A percentile compares a stretch with the other conserved stretches of the same genome.
These are phyloP conservation scores for Mucor velutinosus DNA, from an alignment of 371 early-diverging fungal genomes.

Conservation along the genomic window DNA sequence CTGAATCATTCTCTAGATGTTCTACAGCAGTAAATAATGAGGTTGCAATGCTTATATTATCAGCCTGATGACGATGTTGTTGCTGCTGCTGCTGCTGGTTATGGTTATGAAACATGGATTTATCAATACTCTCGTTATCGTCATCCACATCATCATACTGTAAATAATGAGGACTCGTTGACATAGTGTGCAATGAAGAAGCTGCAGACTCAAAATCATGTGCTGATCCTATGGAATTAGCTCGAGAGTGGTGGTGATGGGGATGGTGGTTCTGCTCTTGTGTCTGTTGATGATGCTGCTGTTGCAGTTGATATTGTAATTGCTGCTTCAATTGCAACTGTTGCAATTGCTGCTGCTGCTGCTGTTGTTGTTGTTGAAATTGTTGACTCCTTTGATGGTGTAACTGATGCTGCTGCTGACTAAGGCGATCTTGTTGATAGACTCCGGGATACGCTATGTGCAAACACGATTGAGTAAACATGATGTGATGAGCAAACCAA, in stretches of 20 bases:
- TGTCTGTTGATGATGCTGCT: neutral
- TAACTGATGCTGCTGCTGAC: neutral
- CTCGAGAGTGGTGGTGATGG: neutral
- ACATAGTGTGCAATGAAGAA: neutral
- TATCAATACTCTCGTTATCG: slow-evolving; percentile 5
- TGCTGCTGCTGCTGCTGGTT: neutral
- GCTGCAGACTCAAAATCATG: slow-evolving; percentile 4
- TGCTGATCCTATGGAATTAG: slow-evolving; percentile 3
- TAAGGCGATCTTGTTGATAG: slow-evolving; percentile 9
- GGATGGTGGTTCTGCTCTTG: neutral
- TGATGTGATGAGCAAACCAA: neutral
- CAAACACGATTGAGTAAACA: neutral
- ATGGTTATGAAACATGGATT: neutral
- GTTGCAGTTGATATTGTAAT: neutral
- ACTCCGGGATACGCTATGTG: slow-evolving; percentile 4
- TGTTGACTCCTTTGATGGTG: neutral
- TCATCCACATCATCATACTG: slow-evolving; percentile 12
- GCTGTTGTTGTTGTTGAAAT: neutral
- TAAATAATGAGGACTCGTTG: neutral
- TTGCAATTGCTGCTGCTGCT: neutral
- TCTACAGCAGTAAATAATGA: slow-evolving; percentile 28
- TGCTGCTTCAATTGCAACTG: neutral
- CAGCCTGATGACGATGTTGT: slow-evolving; percentile 5
- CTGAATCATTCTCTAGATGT: slow-evolving; percentile 4
- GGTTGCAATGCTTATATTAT: slow-evolving; percentile 12